phyloP scores from a whole-genome alignment of 2,329 filamentous ascomycete species.

The Talaromyces verruculosus region DNA sequence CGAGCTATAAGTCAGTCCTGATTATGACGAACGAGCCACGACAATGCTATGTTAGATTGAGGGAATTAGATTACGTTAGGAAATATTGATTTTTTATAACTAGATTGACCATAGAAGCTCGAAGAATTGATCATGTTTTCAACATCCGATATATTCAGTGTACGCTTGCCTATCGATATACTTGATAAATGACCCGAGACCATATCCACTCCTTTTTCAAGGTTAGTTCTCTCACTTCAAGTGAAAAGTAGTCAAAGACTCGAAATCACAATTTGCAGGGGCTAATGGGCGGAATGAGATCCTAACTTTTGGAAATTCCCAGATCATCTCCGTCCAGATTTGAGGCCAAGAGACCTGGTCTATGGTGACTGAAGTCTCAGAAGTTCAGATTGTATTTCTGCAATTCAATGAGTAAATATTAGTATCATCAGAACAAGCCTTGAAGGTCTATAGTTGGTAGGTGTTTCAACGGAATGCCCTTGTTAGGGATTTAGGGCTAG shows the following conservation, averaged over 20 bases:
- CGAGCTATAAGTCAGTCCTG: slow-evolving; percentile 5
- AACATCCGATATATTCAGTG: neutral
- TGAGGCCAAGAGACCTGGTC: neutral
- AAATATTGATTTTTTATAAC: neutral
- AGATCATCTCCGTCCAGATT: neutral
- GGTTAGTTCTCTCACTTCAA: too few species aligned
- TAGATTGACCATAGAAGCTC: neutral
- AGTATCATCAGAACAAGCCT: too few species aligned
- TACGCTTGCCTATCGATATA: neutral
- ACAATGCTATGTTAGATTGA: slow-evolving; percentile 1
- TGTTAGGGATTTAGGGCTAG: neutral
- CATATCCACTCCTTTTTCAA: neutral
- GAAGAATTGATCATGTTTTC: neutral
- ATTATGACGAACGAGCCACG: slow-evolving; percentile 9
- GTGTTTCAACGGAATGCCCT: neutral
- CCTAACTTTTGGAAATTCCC: too few species aligned
- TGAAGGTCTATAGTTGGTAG: too few species aligned
- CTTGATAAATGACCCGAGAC: neutral
- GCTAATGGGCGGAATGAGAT: neutral
- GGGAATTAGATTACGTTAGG: neutral
- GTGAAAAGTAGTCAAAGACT: neutral
- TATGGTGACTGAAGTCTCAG: neutral
- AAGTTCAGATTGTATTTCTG: neutral
- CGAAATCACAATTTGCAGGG: neutral
- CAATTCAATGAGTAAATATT: neutral